Base-by-base conservation (phyloP, 2,329 filamentous ascomycete genomes). In the Didymella segeticola region DNA sequence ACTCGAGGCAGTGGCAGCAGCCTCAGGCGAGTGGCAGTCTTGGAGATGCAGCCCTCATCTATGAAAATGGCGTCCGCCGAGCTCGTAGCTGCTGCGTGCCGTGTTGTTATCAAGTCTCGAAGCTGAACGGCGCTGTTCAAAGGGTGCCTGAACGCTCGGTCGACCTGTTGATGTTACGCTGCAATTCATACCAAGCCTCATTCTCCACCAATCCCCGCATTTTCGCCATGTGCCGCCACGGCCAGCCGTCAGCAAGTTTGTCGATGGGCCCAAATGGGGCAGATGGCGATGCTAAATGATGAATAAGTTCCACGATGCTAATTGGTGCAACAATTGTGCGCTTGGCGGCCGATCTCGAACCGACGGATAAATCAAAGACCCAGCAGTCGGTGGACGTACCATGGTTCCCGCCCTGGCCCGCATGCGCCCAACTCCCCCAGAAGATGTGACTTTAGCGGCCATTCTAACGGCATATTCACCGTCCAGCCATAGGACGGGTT, bases 401-500 rank as follows among this genome's bases (percentile, higher is more conserved):
- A 60, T 38, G 45, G 50, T 50, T 61, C 54, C 63, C 60, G 63
- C 59, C 34, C 51, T 61, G 58, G 57, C 60, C 67, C 60, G 58
- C 58, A 43, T 60, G 59, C 60, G 60, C 64, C 48, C 58, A 56
- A 62, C 62, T 54, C 45, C 51, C 58, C 60, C 62, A 63, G 60
- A 67, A 58, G 50, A 69, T 64, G 62, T 58, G 48, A 57, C 41
- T 45, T 58, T 65, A 67, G 61, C 53, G 60, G 53, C 52, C 33
- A 61, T 60, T 58, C 43, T 56, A 65, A 71, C 70, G 72, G 70
- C 71, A 70, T 71, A 67, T 73, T 69, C 66, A 69, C 58, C 63
- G 65, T 72, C 70, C 69, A 75, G 69, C 72, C 69, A 74, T 74
- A 73, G 67, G 64, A 72, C 57, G 66, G 57, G 63, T 59, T 60